Evolutionary conservation across 352 stramenopile genomes (phyloP).

Genomic region (Phytophthora brassicae): DNA sequence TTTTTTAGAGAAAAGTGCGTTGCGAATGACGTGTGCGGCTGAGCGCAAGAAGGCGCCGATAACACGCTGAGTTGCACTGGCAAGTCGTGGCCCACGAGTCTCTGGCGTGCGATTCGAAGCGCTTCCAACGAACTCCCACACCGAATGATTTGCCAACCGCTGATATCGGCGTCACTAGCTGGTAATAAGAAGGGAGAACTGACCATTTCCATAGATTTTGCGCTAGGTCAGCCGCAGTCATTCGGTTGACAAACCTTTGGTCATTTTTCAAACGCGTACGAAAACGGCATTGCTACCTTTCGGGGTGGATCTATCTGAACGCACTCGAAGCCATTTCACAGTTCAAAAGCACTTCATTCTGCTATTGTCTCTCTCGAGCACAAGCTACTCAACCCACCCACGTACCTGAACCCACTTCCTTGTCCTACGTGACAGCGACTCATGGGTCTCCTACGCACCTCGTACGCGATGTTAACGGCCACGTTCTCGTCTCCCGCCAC

Average conservation of each 20-base stretch:
- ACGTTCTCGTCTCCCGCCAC: conserved; percentile 23
- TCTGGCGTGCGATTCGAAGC: conserved; percentile 21
- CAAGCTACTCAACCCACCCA: too few relatives aligned
- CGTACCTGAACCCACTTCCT: not conserved
- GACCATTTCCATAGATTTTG: conserved; percentile 25
- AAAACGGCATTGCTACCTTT: conserved; percentile 30
- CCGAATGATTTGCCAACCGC: conserved; percentile 27
- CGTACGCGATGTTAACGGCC: conserved; percentile 35
- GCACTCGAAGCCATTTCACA: conserved; percentile 1
- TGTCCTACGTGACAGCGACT: not conserved
- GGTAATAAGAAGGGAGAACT: not conserved
- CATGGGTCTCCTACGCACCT: conserved; percentile 39
- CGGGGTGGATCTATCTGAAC: conserved; percentile 30
- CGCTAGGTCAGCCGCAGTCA: not conserved
- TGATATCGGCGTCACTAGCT: conserved; percentile 3
- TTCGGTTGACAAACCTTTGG: not conserved
- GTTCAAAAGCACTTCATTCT: too few relatives aligned
- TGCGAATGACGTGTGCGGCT: not conserved
- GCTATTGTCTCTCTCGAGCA: conserved; percentile 12
- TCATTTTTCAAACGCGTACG: conserved; percentile 17
- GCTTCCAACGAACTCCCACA: conserved; percentile 10
- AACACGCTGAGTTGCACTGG: conserved; percentile 17
- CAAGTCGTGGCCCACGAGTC: not conserved
- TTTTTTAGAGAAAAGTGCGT: not conserved
- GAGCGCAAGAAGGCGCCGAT: not conserved